Evolutionary conservation across 495 filamentous ascomycete species (phyloP).

Genomic region (Lasiosphaeria ovina): DNA sequence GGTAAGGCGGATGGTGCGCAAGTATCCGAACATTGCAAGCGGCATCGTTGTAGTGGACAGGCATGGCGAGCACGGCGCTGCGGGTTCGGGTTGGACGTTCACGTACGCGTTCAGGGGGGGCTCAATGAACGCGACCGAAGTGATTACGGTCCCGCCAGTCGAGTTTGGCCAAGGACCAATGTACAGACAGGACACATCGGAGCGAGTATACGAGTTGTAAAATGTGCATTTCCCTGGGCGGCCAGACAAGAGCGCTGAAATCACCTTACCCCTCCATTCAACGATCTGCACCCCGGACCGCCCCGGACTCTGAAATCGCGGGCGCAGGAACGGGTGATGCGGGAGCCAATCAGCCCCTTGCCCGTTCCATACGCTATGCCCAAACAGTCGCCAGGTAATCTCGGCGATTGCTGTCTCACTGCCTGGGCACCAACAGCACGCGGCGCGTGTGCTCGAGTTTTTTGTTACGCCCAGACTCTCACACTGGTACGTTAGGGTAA

Average conservation of each 20-base stretch:
- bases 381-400: constrained; percentile 8
- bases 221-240: not conserved
- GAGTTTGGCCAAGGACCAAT: constrained; percentile 1
- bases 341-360: constrained; percentile 3
- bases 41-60: constrained; percentile 46
- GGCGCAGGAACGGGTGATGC: not conserved
- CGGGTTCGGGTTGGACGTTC: constrained; percentile 47
- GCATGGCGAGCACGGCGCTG: constrained; percentile 43
- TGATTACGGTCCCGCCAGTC: constrained; percentile 39
- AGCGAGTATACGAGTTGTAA: not conserved
- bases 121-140: constrained; percentile 38
- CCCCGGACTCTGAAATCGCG: not conserved
- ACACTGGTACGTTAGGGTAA: constrained; percentile 2
- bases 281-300: not conserved
- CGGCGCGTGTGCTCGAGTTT: constrained; percentile 7
- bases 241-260: not conserved
- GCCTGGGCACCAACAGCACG: not conserved
- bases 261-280: not conserved
- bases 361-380: constrained; percentile 5
- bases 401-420: not conserved
- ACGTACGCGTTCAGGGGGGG: constrained; percentile 47
- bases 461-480: constrained; percentile 9
- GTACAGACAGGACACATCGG: not conserved
- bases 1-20: constrained; percentile 43
- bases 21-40: constrained; percentile 42